Conservation (phyloP, 2,329 filamentous ascomycete species). For the Parascedosporium putredinis region DNA sequence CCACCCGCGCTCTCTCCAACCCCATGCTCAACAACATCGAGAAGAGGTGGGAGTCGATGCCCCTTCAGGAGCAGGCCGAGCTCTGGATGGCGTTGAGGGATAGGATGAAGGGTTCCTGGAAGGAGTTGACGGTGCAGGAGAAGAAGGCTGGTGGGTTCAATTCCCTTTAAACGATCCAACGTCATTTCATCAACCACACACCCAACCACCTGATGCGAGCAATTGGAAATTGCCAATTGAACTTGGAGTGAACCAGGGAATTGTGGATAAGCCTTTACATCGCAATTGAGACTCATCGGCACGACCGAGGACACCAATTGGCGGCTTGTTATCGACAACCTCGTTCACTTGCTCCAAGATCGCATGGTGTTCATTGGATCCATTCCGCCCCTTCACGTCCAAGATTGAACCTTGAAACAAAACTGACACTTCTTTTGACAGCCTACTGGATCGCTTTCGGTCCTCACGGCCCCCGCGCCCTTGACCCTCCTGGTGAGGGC, state of each 20-base stretch:
- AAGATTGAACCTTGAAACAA: not conserved
- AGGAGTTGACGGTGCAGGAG: conserved; percentile 88
- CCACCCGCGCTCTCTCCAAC: conserved; percentile 92
- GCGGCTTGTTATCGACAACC: not conserved
- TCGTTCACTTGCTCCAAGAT: not conserved
- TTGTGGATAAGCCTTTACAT: not conserved
- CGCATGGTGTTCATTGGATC: not conserved
- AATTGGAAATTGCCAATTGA: not conserved
- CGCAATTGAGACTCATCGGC: not conserved
- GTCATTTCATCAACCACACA: conserved; percentile 8
- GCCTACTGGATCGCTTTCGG: conserved; percentile 99
- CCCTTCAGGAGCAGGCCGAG: conserved; percentile 97
- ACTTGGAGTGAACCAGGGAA: no score
- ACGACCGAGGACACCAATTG: not conserved
- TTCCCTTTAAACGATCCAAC: conserved; percentile 5
- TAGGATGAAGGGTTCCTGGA: conserved; percentile 97
- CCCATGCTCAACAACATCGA: conserved; percentile 96
- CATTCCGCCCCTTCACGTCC: not conserved
- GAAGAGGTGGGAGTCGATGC: conserved; percentile 98
- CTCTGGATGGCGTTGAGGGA: conserved; percentile 97
- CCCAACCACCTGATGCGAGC: not conserved
- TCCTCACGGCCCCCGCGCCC: conserved; percentile 83
- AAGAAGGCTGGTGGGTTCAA: conserved; percentile 90
- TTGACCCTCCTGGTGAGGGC: conserved; percentile 72
- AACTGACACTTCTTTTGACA: conserved; percentile 32